Evolutionary conservation across 1,284 basidiomycete species (phyloP).

Genomic region (Mycosarcoma mackinlayi): DNA sequence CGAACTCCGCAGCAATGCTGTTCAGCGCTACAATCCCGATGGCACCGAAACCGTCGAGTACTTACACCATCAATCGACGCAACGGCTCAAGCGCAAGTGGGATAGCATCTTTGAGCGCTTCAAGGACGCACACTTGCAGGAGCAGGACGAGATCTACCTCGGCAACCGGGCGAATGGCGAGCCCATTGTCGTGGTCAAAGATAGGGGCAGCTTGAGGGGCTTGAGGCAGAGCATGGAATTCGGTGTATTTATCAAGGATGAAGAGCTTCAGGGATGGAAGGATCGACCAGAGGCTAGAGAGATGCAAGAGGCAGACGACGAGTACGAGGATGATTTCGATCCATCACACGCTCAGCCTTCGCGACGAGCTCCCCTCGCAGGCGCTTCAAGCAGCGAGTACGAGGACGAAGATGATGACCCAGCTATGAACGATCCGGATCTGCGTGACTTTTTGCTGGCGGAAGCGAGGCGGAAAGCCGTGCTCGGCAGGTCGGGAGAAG

Average conservation of each 20-base stretch:
- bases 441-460: slow-evolving; percentile 51
- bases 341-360: slow-evolving; percentile 10
- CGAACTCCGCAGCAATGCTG: slow-evolving; percentile 21
- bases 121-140: slow-evolving; percentile 61
- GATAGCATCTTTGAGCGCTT: slow-evolving; percentile 63
- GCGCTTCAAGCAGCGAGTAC: slow-evolving; percentile 18
- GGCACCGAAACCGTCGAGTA: slow-evolving; percentile 60
- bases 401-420: slow-evolving; percentile 27
- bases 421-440: slow-evolving; percentile 46
- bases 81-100: slow-evolving; percentile 63
- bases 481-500: slow-evolving; percentile 10
- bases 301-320: slow-evolving; percentile 18
- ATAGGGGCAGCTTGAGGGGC: slow-evolving; percentile 56
- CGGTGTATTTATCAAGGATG: slow-evolving; percentile 62
- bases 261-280: slow-evolving; percentile 54
- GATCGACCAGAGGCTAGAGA: slow-evolving; percentile 27
- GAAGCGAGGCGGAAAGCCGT: slow-evolving; percentile 43
- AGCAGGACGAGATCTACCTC: slow-evolving; percentile 66
- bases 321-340: slow-evolving; percentile 33
- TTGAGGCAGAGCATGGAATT: slow-evolving; percentile 51
- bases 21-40: slow-evolving; percentile 54
- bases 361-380: background rate
- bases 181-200: slow-evolving; percentile 54
- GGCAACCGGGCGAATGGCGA: slow-evolving; percentile 52
- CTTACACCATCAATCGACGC: slow-evolving; percentile 55